Evolutionary conservation across 148 eudicot species (phyloP).

Genomic region (Polygonum aviculare): DNA sequence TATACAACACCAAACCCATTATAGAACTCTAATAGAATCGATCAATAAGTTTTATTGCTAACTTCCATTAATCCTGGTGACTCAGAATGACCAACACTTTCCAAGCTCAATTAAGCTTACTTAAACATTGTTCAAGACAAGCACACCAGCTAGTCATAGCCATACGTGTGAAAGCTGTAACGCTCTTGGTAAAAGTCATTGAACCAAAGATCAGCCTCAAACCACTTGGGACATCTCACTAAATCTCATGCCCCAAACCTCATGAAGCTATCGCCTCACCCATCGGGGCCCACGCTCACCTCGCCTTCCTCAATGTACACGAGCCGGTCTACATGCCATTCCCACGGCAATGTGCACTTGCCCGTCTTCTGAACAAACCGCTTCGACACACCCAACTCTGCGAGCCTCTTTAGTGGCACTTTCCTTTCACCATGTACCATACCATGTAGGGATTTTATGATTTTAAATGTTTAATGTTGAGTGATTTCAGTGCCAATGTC

Average conservation of each 20-base stretch:
- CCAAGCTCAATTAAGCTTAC: too few species aligned
- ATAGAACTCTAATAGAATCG: too few species aligned
- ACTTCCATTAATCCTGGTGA: too few species aligned
- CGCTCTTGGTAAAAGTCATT: conserved; percentile 85
- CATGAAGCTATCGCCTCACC: conserved; percentile 58
- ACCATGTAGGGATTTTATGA: conserved; percentile 30
- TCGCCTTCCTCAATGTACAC: conserved; percentile 96
- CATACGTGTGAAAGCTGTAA: conserved; percentile 79
- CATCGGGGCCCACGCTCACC: conserved; percentile 93
- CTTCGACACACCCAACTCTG: conserved; percentile 57
- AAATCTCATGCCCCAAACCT: conserved; percentile 85
- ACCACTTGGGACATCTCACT: conserved; percentile 94
- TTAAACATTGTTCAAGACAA: not conserved
- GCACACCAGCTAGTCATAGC: conserved; percentile 55
- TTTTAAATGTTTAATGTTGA: too few species aligned
- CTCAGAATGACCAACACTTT: too few species aligned
- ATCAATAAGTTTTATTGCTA: too few species aligned
- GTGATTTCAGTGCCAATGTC: too few species aligned
- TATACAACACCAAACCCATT: too few species aligned
- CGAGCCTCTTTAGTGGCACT: conserved; percentile 46
- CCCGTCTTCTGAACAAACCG: conserved; percentile 95
- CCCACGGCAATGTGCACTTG: conserved; percentile 90
- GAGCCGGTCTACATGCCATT: conserved; percentile 94
- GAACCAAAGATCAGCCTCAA: conserved; percentile 92
- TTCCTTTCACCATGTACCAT: conserved; percentile 63